Percentiles rank a stretch among this genome's conserved stretches.
Evolutionary conservation across 805 yeast genomes (phyloP).

Genomic region (Ogataea wickerhamii): DNA sequence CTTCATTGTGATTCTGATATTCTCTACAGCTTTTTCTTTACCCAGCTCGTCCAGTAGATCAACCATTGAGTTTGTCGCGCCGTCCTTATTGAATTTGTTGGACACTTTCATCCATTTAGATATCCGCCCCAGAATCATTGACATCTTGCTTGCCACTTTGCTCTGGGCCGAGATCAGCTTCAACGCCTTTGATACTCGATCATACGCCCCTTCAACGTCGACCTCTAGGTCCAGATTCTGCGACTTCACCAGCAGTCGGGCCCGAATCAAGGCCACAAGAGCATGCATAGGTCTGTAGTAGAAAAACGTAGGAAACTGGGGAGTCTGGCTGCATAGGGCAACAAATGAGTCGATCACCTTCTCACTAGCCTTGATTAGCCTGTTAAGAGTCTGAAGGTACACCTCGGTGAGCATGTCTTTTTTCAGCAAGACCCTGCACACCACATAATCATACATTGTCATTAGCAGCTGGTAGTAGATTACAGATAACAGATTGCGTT

Average conservation of each 20-base stretch:
- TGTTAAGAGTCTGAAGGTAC: slow-evolving; percentile 37
- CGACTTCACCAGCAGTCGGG: slow-evolving; percentile 43
- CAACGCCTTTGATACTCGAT: slow-evolving; percentile 26
- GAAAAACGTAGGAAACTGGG: slow-evolving; percentile 47
- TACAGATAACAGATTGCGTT: slow-evolving; percentile 38
- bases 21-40: slow-evolving; percentile 43
- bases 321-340: slow-evolving; percentile 36
- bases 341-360: slow-evolving; percentile 45
- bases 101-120: slow-evolving; percentile 39
- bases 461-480: slow-evolving; percentile 49
- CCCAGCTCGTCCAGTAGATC: slow-evolving; percentile 52
- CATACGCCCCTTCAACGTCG: slow-evolving; percentile 32
- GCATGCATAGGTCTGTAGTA: slow-evolving; percentile 54
- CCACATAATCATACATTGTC: slow-evolving; percentile 50
- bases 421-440: slow-evolving; percentile 37
- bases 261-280: slow-evolving; percentile 43
- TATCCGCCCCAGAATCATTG: slow-evolving; percentile 33
- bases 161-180: slow-evolving; percentile 22
- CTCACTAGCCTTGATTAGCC: slow-evolving; percentile 44
- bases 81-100: slow-evolving; percentile 38
- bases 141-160: slow-evolving; percentile 34
- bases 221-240: slow-evolving; percentile 34
- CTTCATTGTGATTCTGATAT: slow-evolving; percentile 25
- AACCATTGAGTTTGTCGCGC: slow-evolving; percentile 55
- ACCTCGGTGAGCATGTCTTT: slow-evolving; percentile 31